A percentile compares a stretch with the other conserved stretches of the same genome.
phyloP scores from a whole-genome alignment of 495 filamentous ascomycete genomes.

The Annulohypoxylon nitens region DNA sequence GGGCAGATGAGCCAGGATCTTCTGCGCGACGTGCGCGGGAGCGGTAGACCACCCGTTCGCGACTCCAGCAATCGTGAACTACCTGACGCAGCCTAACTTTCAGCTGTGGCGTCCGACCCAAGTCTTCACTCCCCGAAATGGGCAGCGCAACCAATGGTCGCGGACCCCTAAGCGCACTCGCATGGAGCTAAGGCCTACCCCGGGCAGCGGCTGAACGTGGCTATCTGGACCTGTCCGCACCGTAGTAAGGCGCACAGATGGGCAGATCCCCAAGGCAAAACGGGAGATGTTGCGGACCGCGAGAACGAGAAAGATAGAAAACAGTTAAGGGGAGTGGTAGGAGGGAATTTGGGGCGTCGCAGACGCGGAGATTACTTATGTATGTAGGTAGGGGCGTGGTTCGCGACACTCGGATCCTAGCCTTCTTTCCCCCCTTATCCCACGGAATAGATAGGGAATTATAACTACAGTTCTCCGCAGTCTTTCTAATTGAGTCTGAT shows the following conservation, averaged over 20 bases:
- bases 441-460: neutral
- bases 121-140: neutral
- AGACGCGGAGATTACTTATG: conserved; percentile 8
- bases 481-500: neutral
- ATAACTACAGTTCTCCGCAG: conserved; percentile 9
- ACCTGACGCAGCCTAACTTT: conserved; percentile 27
- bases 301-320: neutral
- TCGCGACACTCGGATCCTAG: conserved; percentile 1
- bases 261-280: conserved; percentile 33
- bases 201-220: conserved; percentile 27
- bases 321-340: neutral
- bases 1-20: neutral
- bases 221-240: neutral
- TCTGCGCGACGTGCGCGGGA: neutral
- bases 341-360: neutral
- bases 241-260: conserved; percentile 19
- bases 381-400: neutral
- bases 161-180: conserved; percentile 25
- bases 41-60: conserved; percentile 11
- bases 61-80: neutral
- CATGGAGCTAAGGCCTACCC: conserved; percentile 27
- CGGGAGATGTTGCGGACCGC: neutral
- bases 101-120: conserved; percentile 34
- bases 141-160: conserved; percentile 17
- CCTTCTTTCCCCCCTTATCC: neutral